Evolutionary conservation across 139 green algal genomes (phyloP).

Genomic region (Microglena sp.): DNA sequence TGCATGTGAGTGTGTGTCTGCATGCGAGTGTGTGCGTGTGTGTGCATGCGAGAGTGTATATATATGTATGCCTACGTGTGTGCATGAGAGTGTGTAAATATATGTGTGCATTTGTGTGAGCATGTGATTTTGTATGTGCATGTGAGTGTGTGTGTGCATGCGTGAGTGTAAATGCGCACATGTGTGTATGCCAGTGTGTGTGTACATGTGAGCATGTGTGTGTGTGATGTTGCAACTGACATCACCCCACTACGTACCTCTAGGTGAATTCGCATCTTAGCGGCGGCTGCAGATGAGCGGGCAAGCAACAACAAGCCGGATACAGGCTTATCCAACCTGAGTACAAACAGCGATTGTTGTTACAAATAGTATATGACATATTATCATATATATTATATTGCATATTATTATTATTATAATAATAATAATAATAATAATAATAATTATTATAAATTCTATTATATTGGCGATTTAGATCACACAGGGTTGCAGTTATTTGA

Average conservation of each 20-base stretch:
- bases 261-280: conserved; percentile 39
- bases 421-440: too few relatives aligned
- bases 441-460: too few relatives aligned
- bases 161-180: background rate
- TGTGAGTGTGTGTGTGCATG: conserved; percentile 8
- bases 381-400: too few relatives aligned
- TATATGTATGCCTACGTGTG: too few relatives aligned
- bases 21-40: conserved; percentile 1
- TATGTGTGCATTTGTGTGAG: conserved; percentile 7
- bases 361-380: too few relatives aligned
- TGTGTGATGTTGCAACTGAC: too few relatives aligned
- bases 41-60: conserved; percentile 1
- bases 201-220: conserved; percentile 3
- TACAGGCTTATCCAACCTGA: conserved; percentile 75
- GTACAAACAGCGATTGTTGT: too few relatives aligned
- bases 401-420: too few relatives aligned
- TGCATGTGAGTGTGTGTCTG: background rate
- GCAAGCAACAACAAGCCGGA: conserved; percentile 81
- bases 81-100: too few relatives aligned
- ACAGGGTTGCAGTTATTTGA: too few relatives aligned
- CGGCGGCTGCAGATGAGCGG: conserved; percentile 40
- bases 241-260: conserved; percentile 30
- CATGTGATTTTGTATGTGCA: too few relatives aligned
- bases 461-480: too few relatives aligned
- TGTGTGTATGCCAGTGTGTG: background rate